phyloP scores from a whole-genome alignment of 441 rosid species.

The Breynia disticha region DNA sequence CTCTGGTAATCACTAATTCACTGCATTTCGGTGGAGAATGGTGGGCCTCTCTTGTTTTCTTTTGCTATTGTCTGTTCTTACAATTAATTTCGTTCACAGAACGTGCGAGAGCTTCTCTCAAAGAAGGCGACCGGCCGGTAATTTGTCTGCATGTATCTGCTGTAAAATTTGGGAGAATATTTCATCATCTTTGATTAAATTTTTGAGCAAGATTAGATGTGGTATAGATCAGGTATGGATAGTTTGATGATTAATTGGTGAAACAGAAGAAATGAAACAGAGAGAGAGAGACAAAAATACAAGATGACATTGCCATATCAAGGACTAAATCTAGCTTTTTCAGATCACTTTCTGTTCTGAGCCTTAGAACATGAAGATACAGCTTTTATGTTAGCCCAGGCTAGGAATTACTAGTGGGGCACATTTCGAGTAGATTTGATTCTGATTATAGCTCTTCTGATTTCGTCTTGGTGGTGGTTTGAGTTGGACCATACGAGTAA shows the following conservation, averaged over 20 bases:
- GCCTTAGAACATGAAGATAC: conserved; percentile 28
- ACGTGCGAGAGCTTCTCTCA: conserved; percentile 37
- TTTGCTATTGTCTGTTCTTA: conserved; percentile 19
- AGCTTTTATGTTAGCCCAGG: conserved; percentile 13
- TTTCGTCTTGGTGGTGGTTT: conserved; percentile 21
- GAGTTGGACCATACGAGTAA: conserved; percentile 26
- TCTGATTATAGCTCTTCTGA: conserved; percentile 2
- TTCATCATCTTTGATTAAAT: too few species aligned
- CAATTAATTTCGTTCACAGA: conserved; percentile 47
- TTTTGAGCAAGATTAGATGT: too few species aligned
- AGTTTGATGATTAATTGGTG: neutral
- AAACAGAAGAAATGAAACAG: conserved; percentile 15
- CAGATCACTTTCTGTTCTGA: conserved; percentile 19
- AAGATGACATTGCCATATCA: conserved; percentile 18
- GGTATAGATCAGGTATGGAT: too few species aligned
- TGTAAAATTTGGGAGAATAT: neutral
- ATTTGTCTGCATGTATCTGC: neutral
- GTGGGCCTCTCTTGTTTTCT: conserved; percentile 40
- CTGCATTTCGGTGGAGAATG: conserved; percentile 24
- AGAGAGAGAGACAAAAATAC: conserved; percentile 23
- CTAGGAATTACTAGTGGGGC: conserved; percentile 14
- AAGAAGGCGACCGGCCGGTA: conserved; percentile 19
- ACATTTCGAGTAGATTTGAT: conserved; percentile 14
- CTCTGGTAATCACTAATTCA: conserved; percentile 23
- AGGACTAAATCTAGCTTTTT: conserved; percentile 9